Conservation (phyloP, 805 yeast species). For the Teunomyces kruisii region DNA sequence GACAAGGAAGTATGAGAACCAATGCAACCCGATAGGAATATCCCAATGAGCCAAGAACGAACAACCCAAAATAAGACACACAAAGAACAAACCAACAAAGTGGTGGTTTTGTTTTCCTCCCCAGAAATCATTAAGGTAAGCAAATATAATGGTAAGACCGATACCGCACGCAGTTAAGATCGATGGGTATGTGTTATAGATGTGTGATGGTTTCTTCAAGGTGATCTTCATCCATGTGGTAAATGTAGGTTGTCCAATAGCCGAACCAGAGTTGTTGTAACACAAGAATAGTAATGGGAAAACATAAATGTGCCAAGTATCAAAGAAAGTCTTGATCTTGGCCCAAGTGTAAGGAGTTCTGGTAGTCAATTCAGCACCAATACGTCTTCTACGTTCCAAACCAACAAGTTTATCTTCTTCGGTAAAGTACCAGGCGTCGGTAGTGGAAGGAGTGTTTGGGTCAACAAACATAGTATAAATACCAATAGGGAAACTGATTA, state of each 20-base stretch:
- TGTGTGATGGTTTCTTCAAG: constrained; percentile 24
- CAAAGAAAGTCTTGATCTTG: constrained; percentile 42
- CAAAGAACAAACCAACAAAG: constrained; percentile 38
- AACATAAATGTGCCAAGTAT: constrained; percentile 49
- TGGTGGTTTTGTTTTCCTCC: constrained; percentile 35
- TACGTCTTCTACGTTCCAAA: constrained; percentile 38
- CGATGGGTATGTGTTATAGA: constrained; percentile 35
- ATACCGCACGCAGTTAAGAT: constrained; percentile 33
- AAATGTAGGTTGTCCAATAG: constrained; percentile 36
- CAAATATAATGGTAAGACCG: constrained; percentile 31
- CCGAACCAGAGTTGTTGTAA: constrained; percentile 34
- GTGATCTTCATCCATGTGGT: constrained; percentile 36
- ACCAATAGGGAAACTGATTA: constrained; percentile 36
- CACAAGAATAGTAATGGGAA: constrained; percentile 42
- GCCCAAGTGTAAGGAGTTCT: constrained; percentile 39
- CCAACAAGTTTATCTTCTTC: constrained; percentile 46
- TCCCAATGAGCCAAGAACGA: constrained; percentile 47
- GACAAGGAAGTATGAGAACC: constrained; percentile 48
- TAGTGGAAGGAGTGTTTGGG: constrained; percentile 48
- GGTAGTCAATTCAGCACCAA: constrained; percentile 41
- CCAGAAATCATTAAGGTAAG: constrained; percentile 29
- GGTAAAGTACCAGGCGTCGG: constrained; percentile 41
- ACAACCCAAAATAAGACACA: constrained; percentile 41
- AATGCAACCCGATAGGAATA: constrained; percentile 48
- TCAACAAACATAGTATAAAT: constrained; percentile 41